Evolutionary conservation across 2,329 filamentous ascomycete genomes (phyloP), one percentile per base, ranked within the genome.

Genomic region (Aspergillus awamori): DNA sequence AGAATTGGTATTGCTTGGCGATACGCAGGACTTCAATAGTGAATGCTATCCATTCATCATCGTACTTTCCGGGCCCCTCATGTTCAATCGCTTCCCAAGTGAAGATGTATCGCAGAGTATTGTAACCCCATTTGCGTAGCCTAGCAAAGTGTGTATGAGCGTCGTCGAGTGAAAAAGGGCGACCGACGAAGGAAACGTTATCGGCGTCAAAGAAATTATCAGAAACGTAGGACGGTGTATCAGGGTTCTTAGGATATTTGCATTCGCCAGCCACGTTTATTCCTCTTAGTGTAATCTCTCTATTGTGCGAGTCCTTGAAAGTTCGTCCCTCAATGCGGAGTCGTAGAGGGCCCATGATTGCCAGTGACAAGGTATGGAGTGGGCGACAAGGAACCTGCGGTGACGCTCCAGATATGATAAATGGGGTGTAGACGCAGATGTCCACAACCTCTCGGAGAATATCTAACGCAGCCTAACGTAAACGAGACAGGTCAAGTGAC

Each of bases 31-130:
- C 82, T 41, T 91, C 85, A 66, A 99, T 92, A 0, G 95, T 99
- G 74, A 96, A 92, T 67, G 91, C 84, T 66, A 98, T 93, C 85
- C 91, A 99, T 63, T 91, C 89, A 73, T 99, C 92, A 70, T 99
- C 96, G 75, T 98, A 99, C 71, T 86, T 88, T 1, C 93, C 92
- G 0, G 96, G 95, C 0, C 94, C 94, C 1, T 88, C 88, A 61
- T 95, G 90, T 78, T 99, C 95, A 74, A 99, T 90, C n/a, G 95
- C 94, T 78, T 99, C 95, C 95, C 95, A 99, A 0, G 95, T 98
- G 74, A 98, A 99, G 68, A 99, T 83, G 77, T 99, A 99, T 73
- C 95, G 87, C 67, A 99, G 93, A 0, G 92, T 93, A 77, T 98
- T 99, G 83, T 96, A 99, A 13, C 95, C 95, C 82, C 89, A 97